Evolutionary conservation across 768 basidiomycete genomes (phyloP).

Genomic region (Glaciozyma martinii): DNA sequence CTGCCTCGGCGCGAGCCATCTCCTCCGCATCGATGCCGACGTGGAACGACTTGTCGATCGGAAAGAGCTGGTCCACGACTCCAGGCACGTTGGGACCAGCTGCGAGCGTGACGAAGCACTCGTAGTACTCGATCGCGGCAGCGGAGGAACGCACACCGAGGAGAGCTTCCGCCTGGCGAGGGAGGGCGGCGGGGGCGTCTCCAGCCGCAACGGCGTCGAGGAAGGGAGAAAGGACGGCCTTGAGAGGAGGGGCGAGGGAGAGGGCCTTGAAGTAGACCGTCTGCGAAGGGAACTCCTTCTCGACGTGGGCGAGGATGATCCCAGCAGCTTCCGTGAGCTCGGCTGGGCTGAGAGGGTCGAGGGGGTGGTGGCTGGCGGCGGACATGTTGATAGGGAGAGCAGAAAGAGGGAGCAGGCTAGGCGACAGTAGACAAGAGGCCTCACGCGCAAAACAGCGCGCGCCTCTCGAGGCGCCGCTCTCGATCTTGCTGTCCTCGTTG

Average conservation of each 20-base stretch:
- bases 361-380: slow-evolving; percentile 3
- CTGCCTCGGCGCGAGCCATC: neutral
- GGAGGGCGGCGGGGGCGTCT: neutral
- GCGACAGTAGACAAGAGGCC: too few species aligned
- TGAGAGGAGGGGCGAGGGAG: slow-evolving; percentile 6
- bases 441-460: too few species aligned
- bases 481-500: too few species aligned
- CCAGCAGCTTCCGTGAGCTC: neutral
- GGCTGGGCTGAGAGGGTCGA: slow-evolving; percentile 3
- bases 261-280: slow-evolving; percentile 4
- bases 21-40: slow-evolving; percentile 3
- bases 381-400: neutral
- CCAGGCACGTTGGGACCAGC: neutral
- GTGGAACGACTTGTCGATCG: neutral
- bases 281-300: neutral
- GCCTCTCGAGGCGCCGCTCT: too few species aligned
- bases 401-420: neutral
- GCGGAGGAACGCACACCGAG: too few species aligned
- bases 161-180: neutral
- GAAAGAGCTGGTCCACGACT: neutral
- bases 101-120: neutral
- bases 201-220: slow-evolving; percentile 8
- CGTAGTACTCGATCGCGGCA: neutral
- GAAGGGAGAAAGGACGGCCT: slow-evolving; percentile 5
- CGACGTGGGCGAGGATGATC: neutral